Evolutionary conservation across 1,139 yeast species (phyloP).

Genomic region (Debaryomycetaceae sp.): DNA sequence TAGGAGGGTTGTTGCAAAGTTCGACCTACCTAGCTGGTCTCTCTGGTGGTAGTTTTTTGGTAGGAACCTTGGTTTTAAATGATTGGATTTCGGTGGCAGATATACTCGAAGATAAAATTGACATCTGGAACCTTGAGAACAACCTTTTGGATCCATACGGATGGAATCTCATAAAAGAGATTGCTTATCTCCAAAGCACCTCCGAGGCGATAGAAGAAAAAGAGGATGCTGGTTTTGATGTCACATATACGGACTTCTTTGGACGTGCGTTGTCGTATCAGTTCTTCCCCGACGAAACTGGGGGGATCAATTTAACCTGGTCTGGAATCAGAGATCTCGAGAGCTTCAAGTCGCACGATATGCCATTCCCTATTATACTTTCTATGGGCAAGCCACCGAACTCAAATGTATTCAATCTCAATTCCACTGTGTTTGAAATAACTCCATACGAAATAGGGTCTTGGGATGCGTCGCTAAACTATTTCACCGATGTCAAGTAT

Average conservation of each 20-base stretch:
- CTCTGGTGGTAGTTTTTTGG: conserved; percentile 45
- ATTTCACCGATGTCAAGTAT: conserved; percentile 31
- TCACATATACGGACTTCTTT: conserved; percentile 43
- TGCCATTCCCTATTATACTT: conserved; percentile 42
- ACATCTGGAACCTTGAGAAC: conserved; percentile 40
- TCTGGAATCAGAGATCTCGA: conserved; percentile 27
- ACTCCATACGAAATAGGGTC: conserved; percentile 43
- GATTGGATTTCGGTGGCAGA: conserved; percentile 37
- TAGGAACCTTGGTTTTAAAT: conserved; percentile 38
- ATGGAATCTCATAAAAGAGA: conserved; percentile 29
- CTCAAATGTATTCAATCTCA: conserved; percentile 27
- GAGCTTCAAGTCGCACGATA: conserved; percentile 26
- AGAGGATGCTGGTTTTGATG: conserved; percentile 31
- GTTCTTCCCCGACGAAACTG: conserved; percentile 22
- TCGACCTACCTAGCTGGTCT: conserved; percentile 39
- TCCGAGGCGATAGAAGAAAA: conserved; percentile 28
- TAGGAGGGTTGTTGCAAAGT: conserved; percentile 42
- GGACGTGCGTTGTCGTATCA: conserved; percentile 40
- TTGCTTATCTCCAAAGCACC: conserved; percentile 30
- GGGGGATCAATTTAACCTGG: conserved; percentile 38
- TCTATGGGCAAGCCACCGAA: conserved; percentile 40
- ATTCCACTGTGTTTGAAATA: conserved; percentile 41
- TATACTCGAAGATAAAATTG: conserved; percentile 19
- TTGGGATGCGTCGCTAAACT: conserved; percentile 39
- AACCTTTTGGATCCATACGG: conserved; percentile 41